Evolutionary conservation across 768 basidiomycete species (phyloP), one percentile per base, ranked within the genome.

Genomic region (Suillus subalutaceus): DNA sequence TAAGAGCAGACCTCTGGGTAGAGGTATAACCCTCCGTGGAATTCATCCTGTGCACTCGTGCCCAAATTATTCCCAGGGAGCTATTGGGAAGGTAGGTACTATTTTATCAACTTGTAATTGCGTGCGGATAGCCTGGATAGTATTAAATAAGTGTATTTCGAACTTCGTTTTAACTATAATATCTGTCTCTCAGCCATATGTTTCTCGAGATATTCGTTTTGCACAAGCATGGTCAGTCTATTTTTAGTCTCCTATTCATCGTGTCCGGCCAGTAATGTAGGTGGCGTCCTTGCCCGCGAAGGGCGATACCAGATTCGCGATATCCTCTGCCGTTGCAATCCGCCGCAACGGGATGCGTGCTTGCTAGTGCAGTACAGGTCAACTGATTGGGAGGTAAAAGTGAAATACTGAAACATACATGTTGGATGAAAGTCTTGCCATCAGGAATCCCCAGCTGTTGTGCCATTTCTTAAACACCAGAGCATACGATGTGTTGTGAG

Each of bases 211-310:
- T 20, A 35, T 35, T 35, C 5, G 32, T 37, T 30, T 55, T 35
- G 53, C 32, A 56, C 10, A 10, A 20, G 30, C 37, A 16, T 38
- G 2, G 46, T 32, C 13, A 62, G 2, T 44, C 64, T 18, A 46
- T 32, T 26, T 40, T 12, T 12, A 46, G 18, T 63, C 30, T 15
- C 12, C 40, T 60, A 35, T 63, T 44, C 13, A 37, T 37, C 1
- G 6, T n/a, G 37, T 40, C 30, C 26, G 3, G n/a, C 13, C 13
- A 0, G 78, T 77, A 7, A 75, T 32, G 46, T 73, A 74, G 13
- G 64, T 44, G 7, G 78, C 69, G 32, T 75, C 68, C 60, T 72
- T 71, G 13, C 72, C 73, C 8, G 72, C 75, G 40, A 79, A 69
- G 70, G 74, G 79, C 15, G 75, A 73, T 2, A 78, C 76, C 5